Conservation (phyloP, 208 protist genomes). For the Strigomonas galati region DNA sequence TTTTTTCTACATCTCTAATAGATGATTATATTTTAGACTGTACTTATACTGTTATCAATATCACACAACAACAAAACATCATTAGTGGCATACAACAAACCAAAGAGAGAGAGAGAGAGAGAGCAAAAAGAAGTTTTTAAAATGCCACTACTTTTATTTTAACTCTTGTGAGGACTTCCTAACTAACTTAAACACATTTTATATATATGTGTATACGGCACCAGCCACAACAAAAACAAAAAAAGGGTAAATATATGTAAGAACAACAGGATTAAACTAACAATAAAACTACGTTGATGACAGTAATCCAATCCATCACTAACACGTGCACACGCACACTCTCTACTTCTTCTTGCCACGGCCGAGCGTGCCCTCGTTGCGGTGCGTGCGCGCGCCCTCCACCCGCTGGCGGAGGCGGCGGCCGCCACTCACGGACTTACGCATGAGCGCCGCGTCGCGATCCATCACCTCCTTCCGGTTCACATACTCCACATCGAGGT, state of each 20-base stretch:
- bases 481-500: conserved; percentile 78
- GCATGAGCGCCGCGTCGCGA: conserved; percentile 72
- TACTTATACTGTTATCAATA: neutral
- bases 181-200: too few species aligned
- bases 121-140: neutral
- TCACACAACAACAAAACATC: neutral
- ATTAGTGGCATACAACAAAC: neutral
- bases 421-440: conserved; percentile 58
- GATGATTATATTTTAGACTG: neutral
- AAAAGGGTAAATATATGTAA: too few species aligned
- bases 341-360: conserved; percentile 17
- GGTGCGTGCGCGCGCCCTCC: conserved; percentile 70
- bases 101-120: conserved; percentile 6
- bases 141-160: too few species aligned
- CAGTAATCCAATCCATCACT: too few species aligned
- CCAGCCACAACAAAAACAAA: too few species aligned
- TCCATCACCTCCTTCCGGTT: conserved; percentile 76
- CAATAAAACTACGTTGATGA: too few species aligned
- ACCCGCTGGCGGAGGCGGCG: conserved; percentile 74
- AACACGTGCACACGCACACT: neutral
- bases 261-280: too few species aligned
- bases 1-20: neutral
- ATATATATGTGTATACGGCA: too few species aligned
- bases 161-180: too few species aligned
- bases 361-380: conserved; percentile 51